A percentile compares a stretch with the other conserved stretches of the same genome.
Evolutionary conservation across 1,139 yeast species (phyloP).

Genomic region (Magnusiomyces suaveolens): DNA sequence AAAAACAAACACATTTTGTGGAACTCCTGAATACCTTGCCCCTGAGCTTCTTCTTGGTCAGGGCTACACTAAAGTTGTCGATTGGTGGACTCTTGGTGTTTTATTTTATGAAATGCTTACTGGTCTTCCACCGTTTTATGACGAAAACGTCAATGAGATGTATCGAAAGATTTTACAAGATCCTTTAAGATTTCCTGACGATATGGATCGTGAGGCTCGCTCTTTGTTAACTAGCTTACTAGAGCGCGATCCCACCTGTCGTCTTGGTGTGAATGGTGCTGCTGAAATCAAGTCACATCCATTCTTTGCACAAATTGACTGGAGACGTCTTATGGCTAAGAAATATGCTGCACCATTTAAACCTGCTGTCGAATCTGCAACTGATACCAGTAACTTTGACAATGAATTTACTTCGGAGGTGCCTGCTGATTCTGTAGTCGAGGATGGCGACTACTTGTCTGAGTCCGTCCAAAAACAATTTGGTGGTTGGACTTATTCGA

Average conservation of each 20-base stretch:
- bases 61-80: constrained; percentile 92
- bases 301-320: constrained; percentile 84
- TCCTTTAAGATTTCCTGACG: constrained; percentile 79
- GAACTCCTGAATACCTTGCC: constrained; percentile 93
- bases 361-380: constrained; percentile 78
- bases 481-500: constrained; percentile 98
- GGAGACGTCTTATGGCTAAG: constrained; percentile 76
- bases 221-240: constrained; percentile 67
- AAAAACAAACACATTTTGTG: constrained; percentile 90
- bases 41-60: constrained; percentile 87
- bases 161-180: constrained; percentile 85
- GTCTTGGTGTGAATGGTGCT: constrained; percentile 77
- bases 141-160: constrained; percentile 90
- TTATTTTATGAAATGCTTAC: constrained; percentile 91
- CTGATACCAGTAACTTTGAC: constrained; percentile 90
- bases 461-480: constrained; percentile 90
- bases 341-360: constrained; percentile 93
- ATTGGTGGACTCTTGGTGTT: constrained; percentile 98
- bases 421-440: constrained; percentile 93
- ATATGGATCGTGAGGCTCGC: constrained; percentile 81
- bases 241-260: constrained; percentile 72
- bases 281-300: constrained; percentile 75
- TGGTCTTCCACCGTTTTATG: constrained; percentile 93
- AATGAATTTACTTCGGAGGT: constrained; percentile 85
- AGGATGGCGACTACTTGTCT: constrained; percentile 49